Evolutionary conservation across 768 basidiomycete species (phyloP).

Genomic region (Trametes cingulata): DNA sequence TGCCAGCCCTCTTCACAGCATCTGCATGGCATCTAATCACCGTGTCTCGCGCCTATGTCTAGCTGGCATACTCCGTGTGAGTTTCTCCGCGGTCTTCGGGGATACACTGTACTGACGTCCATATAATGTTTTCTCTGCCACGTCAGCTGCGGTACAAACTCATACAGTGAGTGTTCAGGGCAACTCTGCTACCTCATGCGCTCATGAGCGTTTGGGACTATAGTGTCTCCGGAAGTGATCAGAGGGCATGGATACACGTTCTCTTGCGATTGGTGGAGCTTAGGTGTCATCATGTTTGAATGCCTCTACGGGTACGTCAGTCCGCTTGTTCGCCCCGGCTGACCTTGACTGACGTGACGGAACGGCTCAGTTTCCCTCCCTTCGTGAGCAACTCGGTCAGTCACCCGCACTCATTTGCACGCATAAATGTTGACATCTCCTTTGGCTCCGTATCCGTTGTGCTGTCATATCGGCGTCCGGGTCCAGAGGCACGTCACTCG

Average conservation of each 20-base stretch:
- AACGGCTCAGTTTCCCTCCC: conserved; percentile 65
- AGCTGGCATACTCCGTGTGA: conserved; percentile 90
- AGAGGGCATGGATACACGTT: conserved; percentile 91
- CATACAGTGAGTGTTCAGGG: conserved; percentile 64
- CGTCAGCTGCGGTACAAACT: conserved; percentile 78
- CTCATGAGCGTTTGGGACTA: conserved; percentile 2
- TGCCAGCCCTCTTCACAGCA: conserved; percentile 4
- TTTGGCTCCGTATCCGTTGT: not conserved
- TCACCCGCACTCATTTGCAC: conserved; percentile 15
- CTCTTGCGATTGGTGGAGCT: conserved; percentile 98
- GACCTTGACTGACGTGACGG: conserved; percentile 12
- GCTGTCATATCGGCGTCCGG: not conserved
- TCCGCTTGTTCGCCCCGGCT: conserved; percentile 4
- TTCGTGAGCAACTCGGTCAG: conserved; percentile 93
- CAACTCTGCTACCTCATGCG: not conserved
- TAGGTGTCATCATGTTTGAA: conserved; percentile 96
- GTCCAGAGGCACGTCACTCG: conserved; percentile 86
- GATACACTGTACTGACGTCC: conserved; percentile 24
- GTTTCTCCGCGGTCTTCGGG: conserved; percentile 33
- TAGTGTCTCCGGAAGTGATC: conserved; percentile 91
- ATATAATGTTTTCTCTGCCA: conserved; percentile 13
- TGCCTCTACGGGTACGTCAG: conserved; percentile 81
- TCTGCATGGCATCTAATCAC: conserved; percentile 20
- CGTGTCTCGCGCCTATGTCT: conserved; percentile 15
- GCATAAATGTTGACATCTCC: not conserved